Base-by-base conservation (phyloP, 257 asterid species). In the Scutellaria minor region DNA sequence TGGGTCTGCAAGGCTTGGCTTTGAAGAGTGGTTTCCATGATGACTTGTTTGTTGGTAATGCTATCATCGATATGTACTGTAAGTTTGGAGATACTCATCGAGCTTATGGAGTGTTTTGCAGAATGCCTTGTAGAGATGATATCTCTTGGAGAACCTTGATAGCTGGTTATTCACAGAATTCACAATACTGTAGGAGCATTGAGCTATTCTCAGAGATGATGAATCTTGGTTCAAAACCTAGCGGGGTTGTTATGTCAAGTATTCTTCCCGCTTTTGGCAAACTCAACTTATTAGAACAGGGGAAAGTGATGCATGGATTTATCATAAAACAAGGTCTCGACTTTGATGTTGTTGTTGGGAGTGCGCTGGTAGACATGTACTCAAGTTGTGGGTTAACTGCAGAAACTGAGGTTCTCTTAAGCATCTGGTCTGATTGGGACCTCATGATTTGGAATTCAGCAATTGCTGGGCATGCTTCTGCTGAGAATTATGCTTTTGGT, bases 71-170 rank as follows among this genome's bases (percentile, higher is more conserved):
- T 41, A 81, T 81, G 82, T 81, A 77, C 78, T 77, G 80, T 66
- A 81, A 81, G 77, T 65, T 77, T 7, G 78, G 85, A 22, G 85
- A 81, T 40, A 65, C 73, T 12, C 53, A 8, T 55, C 73, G 9
- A 62, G 82, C 85, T 46, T 46, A 67, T 64, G 4, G 5, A 20
- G 39, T 81, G 4, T 77, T 77, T 37, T 40, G 72, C 58, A 13
- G 72, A n/a, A 81, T 81, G 85, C 64, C 35, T 39, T 60, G 68
- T 53, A 81, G 74, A 56, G 85, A 81, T 40, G 54, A 59, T 39
- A 68, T 77, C 2, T 81, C 85, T 65, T 81, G 85, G 85, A 66
- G 82, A 50, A 77, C 77, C 35, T 70, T 81, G 37, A 81, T 81
- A 64, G 78, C 85, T 41, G 85, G 82, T 6, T 81, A 81, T 60